Conservation (phyloP, 2,329 filamentous ascomycete genomes). For the Rhinocladiella similis region DNA sequence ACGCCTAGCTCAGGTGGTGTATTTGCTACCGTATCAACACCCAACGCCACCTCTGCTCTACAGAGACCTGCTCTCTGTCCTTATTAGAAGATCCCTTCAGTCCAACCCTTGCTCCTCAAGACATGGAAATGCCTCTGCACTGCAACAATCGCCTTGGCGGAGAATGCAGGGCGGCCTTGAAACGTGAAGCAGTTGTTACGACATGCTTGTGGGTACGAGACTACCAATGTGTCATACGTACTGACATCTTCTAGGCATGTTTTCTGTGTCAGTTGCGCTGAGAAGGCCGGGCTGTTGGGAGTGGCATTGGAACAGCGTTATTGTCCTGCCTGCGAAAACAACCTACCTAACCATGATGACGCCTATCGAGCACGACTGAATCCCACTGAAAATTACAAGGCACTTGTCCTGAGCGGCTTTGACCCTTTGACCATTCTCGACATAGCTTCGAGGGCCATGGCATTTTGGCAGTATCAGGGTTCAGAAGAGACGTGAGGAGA, state of each 20-base stretch:
- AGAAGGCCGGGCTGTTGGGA: slow-evolving; percentile 61
- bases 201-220: slow-evolving; percentile 70
- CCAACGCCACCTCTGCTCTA: too few relatives aligned
- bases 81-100: neutral
- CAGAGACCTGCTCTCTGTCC: too few relatives aligned
- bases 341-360: slow-evolving; percentile 71
- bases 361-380: slow-evolving; percentile 70
- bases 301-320: slow-evolving; percentile 53
- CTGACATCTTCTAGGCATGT: slow-evolving; percentile 64
- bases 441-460: slow-evolving; percentile 74
- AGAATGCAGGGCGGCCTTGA: slow-evolving; percentile 70
- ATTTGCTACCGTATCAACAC: too few relatives aligned
- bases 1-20: too few relatives aligned
- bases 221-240: neutral
- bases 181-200: slow-evolving; percentile 75
- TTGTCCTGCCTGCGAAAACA: slow-evolving; percentile 76
- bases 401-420: slow-evolving; percentile 78
- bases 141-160: slow-evolving; percentile 67
- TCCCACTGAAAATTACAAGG: slow-evolving; percentile 87
- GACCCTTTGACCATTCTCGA: slow-evolving; percentile 82
- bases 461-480: slow-evolving; percentile 85
- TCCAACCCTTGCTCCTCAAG: slow-evolving; percentile 54
- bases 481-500: slow-evolving; percentile 71
- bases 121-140: slow-evolving; percentile 75
- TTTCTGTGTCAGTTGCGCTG: slow-evolving; percentile 76